phyloP scores from a whole-genome alignment of 1,284 basidiomycete genomes.

The Trichosporon sp. region DNA sequence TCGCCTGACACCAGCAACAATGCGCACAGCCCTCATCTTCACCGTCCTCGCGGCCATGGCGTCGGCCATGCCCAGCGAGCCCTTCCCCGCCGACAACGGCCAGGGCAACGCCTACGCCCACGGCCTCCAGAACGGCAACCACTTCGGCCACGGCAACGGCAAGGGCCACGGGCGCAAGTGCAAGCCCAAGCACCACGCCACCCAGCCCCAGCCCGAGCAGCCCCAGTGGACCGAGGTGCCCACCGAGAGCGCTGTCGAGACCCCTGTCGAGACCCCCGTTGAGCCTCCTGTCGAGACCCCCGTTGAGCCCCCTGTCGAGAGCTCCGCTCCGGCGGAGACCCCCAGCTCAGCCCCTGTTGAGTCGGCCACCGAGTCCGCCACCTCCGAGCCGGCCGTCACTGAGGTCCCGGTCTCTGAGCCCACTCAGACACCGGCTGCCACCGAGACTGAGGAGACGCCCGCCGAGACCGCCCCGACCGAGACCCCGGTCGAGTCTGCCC shows the following conservation, averaged over 20 bases:
- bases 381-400: not conserved
- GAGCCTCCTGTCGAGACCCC: not conserved
- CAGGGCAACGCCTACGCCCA: not conserved
- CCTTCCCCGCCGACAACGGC: not conserved
- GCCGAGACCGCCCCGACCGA: not conserved
- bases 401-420: conserved; percentile 10
- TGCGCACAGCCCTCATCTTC: conserved; percentile 13
- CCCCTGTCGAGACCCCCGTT: not conserved
- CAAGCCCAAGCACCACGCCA: conserved; percentile 8
- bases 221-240: not conserved
- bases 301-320: not conserved
- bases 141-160: not conserved
- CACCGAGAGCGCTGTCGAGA: not conserved
- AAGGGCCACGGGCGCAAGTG: not conserved
- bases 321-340: no score
- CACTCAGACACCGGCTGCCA: not conserved
- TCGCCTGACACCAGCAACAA: not conserved
- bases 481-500: conserved; percentile 3
- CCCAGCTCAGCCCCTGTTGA: no score
- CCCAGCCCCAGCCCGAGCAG: not conserved
- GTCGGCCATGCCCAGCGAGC: not conserved
- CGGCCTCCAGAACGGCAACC: not conserved
- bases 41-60: conserved; percentile 12
- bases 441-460: not conserved
- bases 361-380: not conserved